Evolutionary conservation across 805 yeast genomes (phyloP), one percentile per base, ranked within the genome.

Genomic region (Kluyveromyces lactis): DNA sequence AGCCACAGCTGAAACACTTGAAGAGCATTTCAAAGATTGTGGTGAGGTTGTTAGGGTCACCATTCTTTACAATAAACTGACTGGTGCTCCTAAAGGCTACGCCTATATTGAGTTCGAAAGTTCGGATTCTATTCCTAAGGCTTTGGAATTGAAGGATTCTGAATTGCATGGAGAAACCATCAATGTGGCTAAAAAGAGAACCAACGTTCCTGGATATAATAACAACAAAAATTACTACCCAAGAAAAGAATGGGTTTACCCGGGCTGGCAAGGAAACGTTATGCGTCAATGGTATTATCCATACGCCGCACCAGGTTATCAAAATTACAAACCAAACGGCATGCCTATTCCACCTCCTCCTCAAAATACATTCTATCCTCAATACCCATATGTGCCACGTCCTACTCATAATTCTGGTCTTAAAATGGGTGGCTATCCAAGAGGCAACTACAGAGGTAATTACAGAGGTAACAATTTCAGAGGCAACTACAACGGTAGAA

Each of bases 61-160:
- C 1, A 66, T 77, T 17, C 60, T 76, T 41, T 47, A 46, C 28
- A 53, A 53, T 46, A 63, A 63, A 33, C 60, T 49, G 46, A 63
- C 72, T 1, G 75, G 75, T 0, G 53, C 54, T 15, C 72, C 76
- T 7, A 72, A 69, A 45, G 85, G 84, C 2, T 76, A 73, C 51
- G 86, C 84, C 1, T 80, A 77, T 47, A 64, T 80, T 24, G 79
- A 81, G 47, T 80, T 77, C 51, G 70, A 67, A 11, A 49, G 54
- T 6, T 43, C 46, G 4, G 69, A 62, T 4, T 58, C 71, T 12
- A 78, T 72, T 5, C 49, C 55, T 4, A 56, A 56, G 21, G 84
- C 86, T 1, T 55, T 79, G 33, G 53, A 50, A 9, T 48, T 71
- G 26, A 61, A 69, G 41, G 74, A 69, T 6, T 43, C 65, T 6